These are phyloP conservation scores for Murraya koenigii DNA, from an alignment of 345 rosid species.

Conservation along the genomic window DNA sequence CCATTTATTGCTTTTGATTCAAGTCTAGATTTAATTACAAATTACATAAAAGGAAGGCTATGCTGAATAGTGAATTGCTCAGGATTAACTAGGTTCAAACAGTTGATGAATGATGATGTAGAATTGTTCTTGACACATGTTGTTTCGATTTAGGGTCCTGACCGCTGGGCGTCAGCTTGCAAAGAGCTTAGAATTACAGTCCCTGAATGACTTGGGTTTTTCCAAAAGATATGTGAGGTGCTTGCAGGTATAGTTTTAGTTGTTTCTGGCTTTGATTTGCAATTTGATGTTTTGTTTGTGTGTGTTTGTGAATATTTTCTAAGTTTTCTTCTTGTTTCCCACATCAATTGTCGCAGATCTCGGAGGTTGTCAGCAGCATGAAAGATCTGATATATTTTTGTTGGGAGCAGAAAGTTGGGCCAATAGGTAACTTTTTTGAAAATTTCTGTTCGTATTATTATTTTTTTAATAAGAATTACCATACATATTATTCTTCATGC, in stretches of 20 bases:
- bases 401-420: conserved; percentile 70
- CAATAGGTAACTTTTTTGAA: conserved; percentile 54
- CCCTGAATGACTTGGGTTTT: conserved; percentile 88
- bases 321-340: neutral
- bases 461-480: neutral
- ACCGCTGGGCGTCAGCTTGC: conserved; percentile 89
- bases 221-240: conserved; percentile 96
- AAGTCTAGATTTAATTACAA: neutral
- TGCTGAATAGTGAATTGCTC: neutral
- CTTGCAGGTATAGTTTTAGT: conserved; percentile 64
- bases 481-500: neutral
- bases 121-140: conserved; percentile 11
- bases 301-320: neutral
- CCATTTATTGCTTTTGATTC: neutral
- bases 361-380: conserved; percentile 98
- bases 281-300: neutral
- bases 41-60: neutral
- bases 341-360: conserved; percentile 48
- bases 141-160: conserved; percentile 61
- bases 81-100: neutral
- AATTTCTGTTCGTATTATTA: neutral
- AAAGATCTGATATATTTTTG: conserved; percentile 91
- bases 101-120: neutral
- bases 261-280: conserved; percentile 4
- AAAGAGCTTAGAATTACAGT: conserved; percentile 84